Percentiles rank a stretch among this genome's conserved stretches.
Evolutionary conservation across 2,329 filamentous ascomycete species (phyloP).

Genomic region (Penicillium sp.): DNA sequence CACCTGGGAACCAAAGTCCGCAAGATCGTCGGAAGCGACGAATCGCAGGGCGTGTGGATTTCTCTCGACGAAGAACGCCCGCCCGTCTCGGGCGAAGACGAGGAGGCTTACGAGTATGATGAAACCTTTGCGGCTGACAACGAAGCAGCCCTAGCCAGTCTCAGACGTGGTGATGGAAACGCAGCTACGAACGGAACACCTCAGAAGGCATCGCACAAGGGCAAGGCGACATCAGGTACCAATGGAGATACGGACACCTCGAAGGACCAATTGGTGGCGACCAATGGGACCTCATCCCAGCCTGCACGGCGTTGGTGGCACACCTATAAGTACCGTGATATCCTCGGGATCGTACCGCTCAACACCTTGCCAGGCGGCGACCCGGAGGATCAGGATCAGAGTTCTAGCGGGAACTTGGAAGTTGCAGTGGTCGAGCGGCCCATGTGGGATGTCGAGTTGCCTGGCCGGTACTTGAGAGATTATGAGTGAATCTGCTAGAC

Average conservation of each 20-base stretch:
- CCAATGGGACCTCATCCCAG: constrained; percentile 27
- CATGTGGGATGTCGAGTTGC: constrained; percentile 74
- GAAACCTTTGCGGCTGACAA: constrained; percentile 31
- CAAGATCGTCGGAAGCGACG: constrained; percentile 45
- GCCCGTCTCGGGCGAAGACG: constrained; percentile 28
- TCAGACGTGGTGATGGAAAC: constrained; percentile 27
- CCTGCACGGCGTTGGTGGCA: constrained; percentile 59
- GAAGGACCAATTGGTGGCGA: constrained; percentile 27
- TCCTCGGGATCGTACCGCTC: constrained; percentile 69
- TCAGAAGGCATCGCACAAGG: constrained; percentile 20
- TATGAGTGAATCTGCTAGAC: constrained; percentile 40
- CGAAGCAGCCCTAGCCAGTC: constrained; percentile 33
- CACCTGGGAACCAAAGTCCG: constrained; percentile 49
- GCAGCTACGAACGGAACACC: constrained; percentile 21
- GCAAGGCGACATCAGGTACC: constrained; percentile 8
- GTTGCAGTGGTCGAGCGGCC: constrained; percentile 87
- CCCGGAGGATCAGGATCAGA: constrained; percentile 28
- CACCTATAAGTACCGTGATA: constrained; percentile 91
- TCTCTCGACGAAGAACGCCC: constrained; percentile 32
- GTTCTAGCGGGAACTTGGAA: constrained; percentile 50
- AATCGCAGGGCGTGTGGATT: constrained; percentile 35
- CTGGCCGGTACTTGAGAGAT: constrained; percentile 65
- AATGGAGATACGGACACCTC: constrained; percentile 22
- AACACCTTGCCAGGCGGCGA: constrained; percentile 36
- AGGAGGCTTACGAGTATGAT: constrained; percentile 35